A percentile compares a stretch with the other conserved stretches of the same genome.
These are phyloP conservation scores for Boletellus sp. DNA, from an alignment of 768 basidiomycete genomes.

Conservation along the genomic window DNA sequence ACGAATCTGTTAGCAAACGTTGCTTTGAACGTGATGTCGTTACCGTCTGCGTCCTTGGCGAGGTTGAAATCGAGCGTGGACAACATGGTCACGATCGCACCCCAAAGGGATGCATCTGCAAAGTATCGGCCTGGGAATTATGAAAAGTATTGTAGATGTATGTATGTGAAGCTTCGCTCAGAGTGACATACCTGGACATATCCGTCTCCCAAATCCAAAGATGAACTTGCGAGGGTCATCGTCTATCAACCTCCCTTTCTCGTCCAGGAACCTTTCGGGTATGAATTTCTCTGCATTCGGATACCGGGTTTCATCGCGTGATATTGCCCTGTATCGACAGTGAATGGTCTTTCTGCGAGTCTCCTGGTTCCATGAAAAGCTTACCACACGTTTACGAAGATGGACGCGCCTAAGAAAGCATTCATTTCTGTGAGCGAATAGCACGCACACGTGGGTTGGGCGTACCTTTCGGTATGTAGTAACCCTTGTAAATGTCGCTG, in stretches of 20 bases:
- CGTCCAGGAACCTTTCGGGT: too few relatives aligned
- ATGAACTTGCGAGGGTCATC: background rate
- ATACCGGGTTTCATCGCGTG: too few relatives aligned
- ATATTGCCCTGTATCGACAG: background rate
- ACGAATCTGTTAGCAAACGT: background rate
- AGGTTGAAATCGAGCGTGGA: constrained; percentile 1
- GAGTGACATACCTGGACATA: background rate
- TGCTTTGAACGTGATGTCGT: too few relatives aligned
- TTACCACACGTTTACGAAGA: background rate
- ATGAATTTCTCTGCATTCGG: too few relatives aligned
- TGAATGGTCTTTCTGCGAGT: background rate
- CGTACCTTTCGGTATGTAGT: background rate
- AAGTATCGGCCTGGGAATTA: background rate
- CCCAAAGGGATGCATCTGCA: background rate
- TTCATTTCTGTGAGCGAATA: background rate
- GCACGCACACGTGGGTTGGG: background rate
- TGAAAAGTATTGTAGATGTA: too few relatives aligned
- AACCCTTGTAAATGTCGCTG: background rate
- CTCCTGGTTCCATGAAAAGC: background rate
- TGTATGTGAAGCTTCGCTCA: too few relatives aligned
- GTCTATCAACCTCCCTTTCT: background rate
- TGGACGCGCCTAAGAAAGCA: background rate
- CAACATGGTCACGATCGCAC: background rate
- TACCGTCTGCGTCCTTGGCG: too few relatives aligned
- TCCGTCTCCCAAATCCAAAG: constrained; percentile 3